Conservation (phyloP, 805 yeast genomes). For the Starmerella gropengiesseri region DNA sequence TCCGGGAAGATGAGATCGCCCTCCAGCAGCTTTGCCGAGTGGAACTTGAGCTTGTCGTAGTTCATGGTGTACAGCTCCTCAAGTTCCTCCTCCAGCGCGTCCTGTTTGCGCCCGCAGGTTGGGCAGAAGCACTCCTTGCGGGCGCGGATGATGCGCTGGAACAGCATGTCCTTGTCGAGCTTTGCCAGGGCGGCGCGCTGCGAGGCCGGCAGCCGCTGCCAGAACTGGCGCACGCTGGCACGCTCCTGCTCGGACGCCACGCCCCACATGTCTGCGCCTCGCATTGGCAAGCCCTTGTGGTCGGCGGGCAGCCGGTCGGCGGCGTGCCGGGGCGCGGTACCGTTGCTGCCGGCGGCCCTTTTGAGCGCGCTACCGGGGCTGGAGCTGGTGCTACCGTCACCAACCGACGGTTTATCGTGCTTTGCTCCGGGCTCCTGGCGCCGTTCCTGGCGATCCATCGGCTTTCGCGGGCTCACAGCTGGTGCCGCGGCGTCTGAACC, state of each 20-base stretch:
- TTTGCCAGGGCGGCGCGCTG: constrained; percentile 52
- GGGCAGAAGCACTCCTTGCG: constrained; percentile 55
- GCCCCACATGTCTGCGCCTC: background rate
- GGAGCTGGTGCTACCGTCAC: background rate
- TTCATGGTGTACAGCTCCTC: constrained; percentile 61
- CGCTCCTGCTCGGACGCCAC: background rate
- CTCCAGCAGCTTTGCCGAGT: constrained; percentile 3
- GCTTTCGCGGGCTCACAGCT: too few species aligned
- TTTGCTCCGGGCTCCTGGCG: background rate
- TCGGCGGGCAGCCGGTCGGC: background rate
- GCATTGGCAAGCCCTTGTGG: background rate
- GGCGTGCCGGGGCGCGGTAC: background rate
- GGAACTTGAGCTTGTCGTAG: constrained; percentile 40
- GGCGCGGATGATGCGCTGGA: constrained; percentile 52
- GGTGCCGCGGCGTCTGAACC: background rate
- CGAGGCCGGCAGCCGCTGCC: constrained; percentile 55
- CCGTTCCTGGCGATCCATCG: background rate
- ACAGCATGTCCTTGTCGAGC: constrained; percentile 58
- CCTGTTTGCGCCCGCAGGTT: constrained; percentile 64
- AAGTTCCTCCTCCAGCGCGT: constrained; percentile 64
- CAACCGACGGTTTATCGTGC: background rate
- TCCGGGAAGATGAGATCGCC: background rate
- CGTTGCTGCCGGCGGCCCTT: background rate
- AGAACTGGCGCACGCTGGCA: constrained; percentile 38
- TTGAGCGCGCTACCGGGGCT: background rate